Base-by-base conservation (phyloP, 2,329 filamentous ascomycete species). In the Cercospora zeina region DNA sequence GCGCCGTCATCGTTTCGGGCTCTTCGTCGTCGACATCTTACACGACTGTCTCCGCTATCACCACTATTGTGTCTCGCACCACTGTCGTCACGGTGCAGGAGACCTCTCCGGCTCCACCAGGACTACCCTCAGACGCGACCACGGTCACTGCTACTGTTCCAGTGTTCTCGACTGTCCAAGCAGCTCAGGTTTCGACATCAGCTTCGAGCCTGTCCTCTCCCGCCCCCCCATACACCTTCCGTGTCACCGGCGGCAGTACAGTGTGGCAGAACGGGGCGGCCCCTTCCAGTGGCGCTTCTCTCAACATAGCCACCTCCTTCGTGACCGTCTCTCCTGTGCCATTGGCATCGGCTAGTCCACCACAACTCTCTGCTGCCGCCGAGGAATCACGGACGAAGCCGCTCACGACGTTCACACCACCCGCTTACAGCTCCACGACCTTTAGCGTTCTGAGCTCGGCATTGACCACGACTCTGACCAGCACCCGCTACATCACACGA, bases 381-480 rank as follows among this genome's bases (percentile, higher is more conserved):
- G 67, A 66, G 31, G 65, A 64, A 3, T 59, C 55, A 9, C 14
- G 53, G 1, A 61, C 51, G 19, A n/a, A 62, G 45, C 45, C 33
- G 21, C 55, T 61, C 16, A 64, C 64, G 10, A 67, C 69, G 11
- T 61, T 66, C 54, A 67, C 64, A 11, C 61, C 66, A 30, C 71
- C 70, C 19, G 61, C 63, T 8, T 69, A 67, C 50, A 69, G 68
- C n/a, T 71, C 72, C 7, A 72, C 68, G 7, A 58, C 64, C 3
- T 72, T 66, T 56, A 70, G 67, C 63, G 60, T 68, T 21, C 33
- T 63, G 19, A 68, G 62, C 47, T 61, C 68, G 1, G 66, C 63
- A 19, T 27, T 65, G 47, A 73, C 71, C 11, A 67, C 65, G 1
- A 74, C 72, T 5, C 58, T 67, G 31, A 71, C 66, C 14, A 72